Base-by-base conservation (phyloP, 768 basidiomycete genomes). In the Macrocybe gigantea region DNA sequence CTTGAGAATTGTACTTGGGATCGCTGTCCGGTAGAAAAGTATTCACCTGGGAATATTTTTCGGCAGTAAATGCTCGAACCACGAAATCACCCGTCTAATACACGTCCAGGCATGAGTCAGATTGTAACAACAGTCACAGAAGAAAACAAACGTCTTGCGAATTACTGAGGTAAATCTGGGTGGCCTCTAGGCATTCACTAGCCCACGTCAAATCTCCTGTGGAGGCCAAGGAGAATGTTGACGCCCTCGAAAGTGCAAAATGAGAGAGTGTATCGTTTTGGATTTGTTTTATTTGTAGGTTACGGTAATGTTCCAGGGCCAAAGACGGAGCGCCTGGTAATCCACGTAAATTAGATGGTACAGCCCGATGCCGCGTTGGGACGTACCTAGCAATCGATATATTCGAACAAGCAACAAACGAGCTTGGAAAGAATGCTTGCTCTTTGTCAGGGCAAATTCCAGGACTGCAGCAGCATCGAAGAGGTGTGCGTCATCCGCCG, bases 201-300 rank as follows among this genome's bases (percentile, higher is more conserved):
- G 79, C 72, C 63, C 81, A 78, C 1, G 88, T 85, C 30, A 93
- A 63, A 56, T 93, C 90, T 6, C 90, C 90, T 10, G 70, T 77
- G 4, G 85, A 72, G 38, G 87, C 83, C 35, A 86, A 67, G 2
- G 88, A 90, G 69, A 91, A 94, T 0, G 82, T 87, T 14, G 83
- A 79, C 8, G 84, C 78, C 14, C 92, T 79, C 13, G 87, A 80
- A 37, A 93, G 75, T 44, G 93, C 65, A 47, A 90, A 77, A 60
- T 95, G 89, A 1, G 89, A 90, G 6, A 96, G 71, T 1, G 93
- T 95, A 58, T 96, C 93, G 49, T 85, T 78, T 61, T 95, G 92
- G 15, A 94, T 77, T 57, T 90, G 86, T 61, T 93, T 93, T 52
- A 89, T 71, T 51, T 83, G 80, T 70, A 94, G 73, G 15, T 71